Evolutionary conservation across 805 yeast genomes (phyloP).

Genomic region (Hanseniaspora singularis): DNA sequence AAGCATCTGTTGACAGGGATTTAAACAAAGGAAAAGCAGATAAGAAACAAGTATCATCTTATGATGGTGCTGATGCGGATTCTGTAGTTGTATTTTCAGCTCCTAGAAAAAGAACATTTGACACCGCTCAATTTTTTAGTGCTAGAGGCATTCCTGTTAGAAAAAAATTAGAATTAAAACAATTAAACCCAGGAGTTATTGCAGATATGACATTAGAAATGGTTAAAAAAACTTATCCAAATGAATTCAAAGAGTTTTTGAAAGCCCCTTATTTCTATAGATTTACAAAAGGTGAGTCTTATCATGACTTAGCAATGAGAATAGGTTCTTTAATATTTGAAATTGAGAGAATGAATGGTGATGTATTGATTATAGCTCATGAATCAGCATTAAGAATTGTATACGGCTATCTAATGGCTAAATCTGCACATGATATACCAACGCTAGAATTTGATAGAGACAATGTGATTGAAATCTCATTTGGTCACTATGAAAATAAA

Average conservation of each 20-base stretch:
- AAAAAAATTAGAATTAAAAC: constrained; percentile 74
- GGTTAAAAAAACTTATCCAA: constrained; percentile 48
- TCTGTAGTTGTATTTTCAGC: constrained; percentile 91
- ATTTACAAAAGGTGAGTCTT: constrained; percentile 84
- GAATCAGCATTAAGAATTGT: constrained; percentile 80
- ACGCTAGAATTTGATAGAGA: constrained; percentile 61
- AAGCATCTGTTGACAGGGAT: constrained; percentile 20
- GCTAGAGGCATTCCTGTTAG: constrained; percentile 51
- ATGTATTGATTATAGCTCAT: constrained; percentile 81
- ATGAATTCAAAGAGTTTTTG: constrained; percentile 51
- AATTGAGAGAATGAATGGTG: constrained; percentile 84
- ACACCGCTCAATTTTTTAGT: constrained; percentile 61
- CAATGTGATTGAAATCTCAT: constrained; percentile 76
- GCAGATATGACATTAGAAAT: constrained; percentile 57
- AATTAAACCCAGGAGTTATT: constrained; percentile 77
- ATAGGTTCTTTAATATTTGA: constrained; percentile 87
- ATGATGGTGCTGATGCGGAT: constrained; percentile 48
- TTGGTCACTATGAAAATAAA: constrained; percentile 70
- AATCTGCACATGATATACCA: constrained; percentile 79
- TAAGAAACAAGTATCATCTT: constrained; percentile 31
- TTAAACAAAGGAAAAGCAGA: constrained; percentile 22
- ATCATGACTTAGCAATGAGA: constrained; percentile 89
- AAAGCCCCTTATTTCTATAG: constrained; percentile 88
- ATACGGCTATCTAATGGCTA: constrained; percentile 91
- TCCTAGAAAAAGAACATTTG: constrained; percentile 68